These are phyloP conservation scores for Ophiostoma himal-ulmi DNA, from an alignment of 2,329 filamentous ascomycete genomes.

Conservation along the genomic window DNA sequence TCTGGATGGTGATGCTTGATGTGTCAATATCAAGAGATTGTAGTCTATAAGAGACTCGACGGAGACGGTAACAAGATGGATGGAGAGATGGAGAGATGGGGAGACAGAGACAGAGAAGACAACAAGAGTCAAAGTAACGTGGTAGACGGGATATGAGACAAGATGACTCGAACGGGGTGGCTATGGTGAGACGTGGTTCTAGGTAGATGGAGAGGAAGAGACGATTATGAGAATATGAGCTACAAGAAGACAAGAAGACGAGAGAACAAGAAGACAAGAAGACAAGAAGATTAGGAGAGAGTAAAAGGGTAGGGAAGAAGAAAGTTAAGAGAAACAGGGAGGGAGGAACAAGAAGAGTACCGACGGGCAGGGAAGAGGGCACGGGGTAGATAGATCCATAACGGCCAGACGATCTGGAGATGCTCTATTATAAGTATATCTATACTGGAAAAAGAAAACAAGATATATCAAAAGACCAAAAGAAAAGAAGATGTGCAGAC, in stretches of 20 bases:
- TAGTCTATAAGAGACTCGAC: background rate
- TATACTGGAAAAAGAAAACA: background rate
- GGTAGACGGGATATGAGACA: background rate
- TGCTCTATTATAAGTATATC: background rate
- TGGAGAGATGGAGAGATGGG: background rate
- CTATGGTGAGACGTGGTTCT: background rate
- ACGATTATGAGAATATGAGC: too few species aligned
- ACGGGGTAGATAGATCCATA: conserved; percentile 5
- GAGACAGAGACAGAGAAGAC: background rate
- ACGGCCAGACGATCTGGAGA: background rate
- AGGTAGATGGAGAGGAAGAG: background rate
- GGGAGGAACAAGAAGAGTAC: background rate
- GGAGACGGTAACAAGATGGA: background rate
- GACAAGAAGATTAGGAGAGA: background rate
- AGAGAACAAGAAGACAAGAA: background rate
- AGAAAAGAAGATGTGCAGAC: background rate
- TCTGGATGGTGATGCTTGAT: background rate
- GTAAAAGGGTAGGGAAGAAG: background rate
- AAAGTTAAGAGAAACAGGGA: background rate
- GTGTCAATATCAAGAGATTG: background rate
- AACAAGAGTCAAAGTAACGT: background rate
- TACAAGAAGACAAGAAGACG: background rate
- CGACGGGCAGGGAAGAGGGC: background rate
- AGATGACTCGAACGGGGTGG: background rate
- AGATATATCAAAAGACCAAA: background rate